These are phyloP conservation scores for Mortierella claussenii DNA, from an alignment of 192 early-diverging fungal genomes.

Conservation along the genomic window DNA sequence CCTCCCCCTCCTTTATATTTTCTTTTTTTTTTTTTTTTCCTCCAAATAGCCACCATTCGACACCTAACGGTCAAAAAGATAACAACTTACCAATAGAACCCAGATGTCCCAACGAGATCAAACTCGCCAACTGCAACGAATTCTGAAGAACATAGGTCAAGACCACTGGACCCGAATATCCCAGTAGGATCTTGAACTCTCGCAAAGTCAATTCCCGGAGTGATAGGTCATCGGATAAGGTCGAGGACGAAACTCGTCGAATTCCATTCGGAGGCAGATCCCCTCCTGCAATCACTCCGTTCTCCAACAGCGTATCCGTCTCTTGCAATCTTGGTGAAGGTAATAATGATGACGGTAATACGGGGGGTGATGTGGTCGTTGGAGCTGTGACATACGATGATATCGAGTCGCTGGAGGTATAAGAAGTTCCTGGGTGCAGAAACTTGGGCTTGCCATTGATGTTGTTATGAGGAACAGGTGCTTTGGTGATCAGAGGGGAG, in stretches of 20 bases:
- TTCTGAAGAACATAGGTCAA: conserved; percentile 74
- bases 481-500: conserved; percentile 38
- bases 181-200: conserved; percentile 42
- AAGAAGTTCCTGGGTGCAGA: background rate
- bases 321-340: background rate
- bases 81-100: conserved; percentile 50
- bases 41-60: background rate
- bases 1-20: too few relatives aligned
- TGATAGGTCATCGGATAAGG: conserved; percentile 5
- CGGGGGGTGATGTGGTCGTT: too few relatives aligned
- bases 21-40: background rate
- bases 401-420: background rate
- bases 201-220: conserved; percentile 1
- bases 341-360: background rate
- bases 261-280: background rate
- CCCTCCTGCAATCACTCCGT: background rate
- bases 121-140: conserved; percentile 70
- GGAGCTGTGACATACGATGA: background rate
- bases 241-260: too few relatives aligned
- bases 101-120: conserved; percentile 72
- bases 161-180: conserved; percentile 62
- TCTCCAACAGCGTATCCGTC: background rate
- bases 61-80: too few relatives aligned
- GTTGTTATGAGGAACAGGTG: background rate
- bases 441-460: background rate